Evolutionary conservation across 2,329 filamentous ascomycete genomes (phyloP).

Genomic region (Nemania sp.): DNA sequence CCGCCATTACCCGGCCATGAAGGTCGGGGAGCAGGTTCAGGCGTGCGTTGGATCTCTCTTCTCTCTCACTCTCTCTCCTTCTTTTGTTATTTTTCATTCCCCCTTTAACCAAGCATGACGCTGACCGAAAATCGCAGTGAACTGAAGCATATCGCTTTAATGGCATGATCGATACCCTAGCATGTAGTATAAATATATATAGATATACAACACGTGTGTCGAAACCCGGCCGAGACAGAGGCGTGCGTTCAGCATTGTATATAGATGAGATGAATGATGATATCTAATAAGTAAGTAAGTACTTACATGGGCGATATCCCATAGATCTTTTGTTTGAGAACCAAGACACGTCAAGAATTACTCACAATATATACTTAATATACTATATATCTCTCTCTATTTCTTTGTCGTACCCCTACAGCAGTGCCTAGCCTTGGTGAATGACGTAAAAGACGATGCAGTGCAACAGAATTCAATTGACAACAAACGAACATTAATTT

Average conservation of each 20-base stretch:
- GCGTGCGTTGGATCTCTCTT: slow-evolving; percentile 45
- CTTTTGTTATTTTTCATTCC: not conserved
- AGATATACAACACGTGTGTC: too few species aligned
- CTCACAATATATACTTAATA: not conserved
- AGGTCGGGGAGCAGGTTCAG: slow-evolving; percentile 64
- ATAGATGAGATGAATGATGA: not conserved
- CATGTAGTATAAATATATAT: too few species aligned
- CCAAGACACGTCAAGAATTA: not conserved
- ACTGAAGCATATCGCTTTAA: slow-evolving; percentile 58
- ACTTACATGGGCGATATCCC: not conserved
- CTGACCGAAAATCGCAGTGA: slow-evolving; percentile 44
- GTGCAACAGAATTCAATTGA: too few species aligned
- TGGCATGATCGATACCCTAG: slow-evolving; percentile 43
- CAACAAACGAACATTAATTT: not conserved
- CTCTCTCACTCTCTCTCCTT: slow-evolving; percentile 8
- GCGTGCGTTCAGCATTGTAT: too few species aligned
- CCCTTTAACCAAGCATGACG: not conserved
- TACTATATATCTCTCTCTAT: too few species aligned
- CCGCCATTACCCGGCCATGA: slow-evolving; percentile 55
- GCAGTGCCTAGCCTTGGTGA: too few species aligned
- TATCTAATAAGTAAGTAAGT: not conserved
- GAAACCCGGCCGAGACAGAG: too few species aligned
- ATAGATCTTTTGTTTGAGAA: not conserved
- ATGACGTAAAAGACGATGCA: too few species aligned
- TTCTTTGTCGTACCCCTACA: too few species aligned